Percentiles rank a stretch among this genome's conserved stretches.
These are phyloP conservation scores for Murraya paniculata DNA, from an alignment of 345 rosid genomes.

Conservation along the genomic window DNA sequence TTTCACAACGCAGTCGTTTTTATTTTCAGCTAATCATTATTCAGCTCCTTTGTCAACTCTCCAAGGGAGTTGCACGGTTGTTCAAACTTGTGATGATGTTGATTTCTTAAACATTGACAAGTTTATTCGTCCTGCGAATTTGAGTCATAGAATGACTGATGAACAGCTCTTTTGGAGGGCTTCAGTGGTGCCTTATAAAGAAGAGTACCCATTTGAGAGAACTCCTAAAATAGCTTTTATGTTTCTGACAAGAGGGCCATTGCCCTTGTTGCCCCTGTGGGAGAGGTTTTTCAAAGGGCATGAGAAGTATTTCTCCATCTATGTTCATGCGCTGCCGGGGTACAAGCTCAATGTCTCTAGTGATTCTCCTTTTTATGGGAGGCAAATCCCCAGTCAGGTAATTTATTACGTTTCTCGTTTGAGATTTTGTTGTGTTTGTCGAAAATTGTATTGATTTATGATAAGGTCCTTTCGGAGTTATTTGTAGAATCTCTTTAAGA, in stretches of 20 bases:
- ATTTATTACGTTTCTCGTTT: neutral
- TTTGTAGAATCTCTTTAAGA: neutral
- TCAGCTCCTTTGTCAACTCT: slow-evolving; percentile 15
- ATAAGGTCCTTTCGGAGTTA: neutral
- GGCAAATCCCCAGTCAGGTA: slow-evolving; percentile 86
- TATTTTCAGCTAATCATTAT: slow-evolving; percentile 33
- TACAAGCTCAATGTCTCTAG: slow-evolving; percentile 51
- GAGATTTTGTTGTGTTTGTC: neutral
- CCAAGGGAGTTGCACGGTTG: slow-evolving; percentile 28
- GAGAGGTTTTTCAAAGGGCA: slow-evolving; percentile 82
- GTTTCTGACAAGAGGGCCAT: slow-evolving; percentile 88
- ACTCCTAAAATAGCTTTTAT: slow-evolving; percentile 81
- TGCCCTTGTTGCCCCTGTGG: slow-evolving; percentile 89
- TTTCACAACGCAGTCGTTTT: slow-evolving; percentile 51
- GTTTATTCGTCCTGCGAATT: slow-evolving; percentile 47
- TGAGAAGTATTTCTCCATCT: slow-evolving; percentile 50
- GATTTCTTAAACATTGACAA: slow-evolving; percentile 52
- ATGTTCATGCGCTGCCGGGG: slow-evolving; percentile 60
- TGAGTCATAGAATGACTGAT: slow-evolving; percentile 61
- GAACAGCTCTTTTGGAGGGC: slow-evolving; percentile 81
- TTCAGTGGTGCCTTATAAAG: slow-evolving; percentile 68
- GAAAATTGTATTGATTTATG: neutral
- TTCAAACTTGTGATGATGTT: slow-evolving; percentile 31
- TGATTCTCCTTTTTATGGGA: slow-evolving; percentile 57
- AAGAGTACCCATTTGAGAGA: slow-evolving; percentile 57